Evolutionary conservation across 2,329 filamentous ascomycete genomes (phyloP).

Genomic region (Pseudophaeomoniella oleicola): DNA sequence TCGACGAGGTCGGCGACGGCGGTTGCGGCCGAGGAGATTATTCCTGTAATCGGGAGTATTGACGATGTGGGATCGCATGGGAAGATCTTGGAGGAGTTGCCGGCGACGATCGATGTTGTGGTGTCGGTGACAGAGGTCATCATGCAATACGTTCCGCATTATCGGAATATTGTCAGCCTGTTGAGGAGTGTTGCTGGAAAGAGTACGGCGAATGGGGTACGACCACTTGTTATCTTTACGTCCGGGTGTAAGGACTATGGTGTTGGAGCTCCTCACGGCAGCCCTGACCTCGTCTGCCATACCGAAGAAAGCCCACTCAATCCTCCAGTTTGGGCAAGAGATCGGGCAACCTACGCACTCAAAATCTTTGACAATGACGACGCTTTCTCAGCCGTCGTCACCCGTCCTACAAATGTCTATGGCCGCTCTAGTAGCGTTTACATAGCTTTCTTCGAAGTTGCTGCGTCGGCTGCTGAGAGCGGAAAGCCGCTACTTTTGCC

Average conservation of each 20-base stretch:
- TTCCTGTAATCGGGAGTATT: background rate
- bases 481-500: constrained; percentile 17
- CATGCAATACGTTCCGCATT: background rate
- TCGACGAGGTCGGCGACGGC: background rate
- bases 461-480: constrained; percentile 10
- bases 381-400: constrained; percentile 27
- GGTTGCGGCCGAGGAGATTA: background rate
- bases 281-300: constrained; percentile 24
- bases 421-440: constrained; percentile 32
- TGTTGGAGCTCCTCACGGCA: constrained; percentile 13
- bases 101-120: background rate
- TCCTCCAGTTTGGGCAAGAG: constrained; percentile 12
- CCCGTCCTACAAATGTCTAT: constrained; percentile 34
- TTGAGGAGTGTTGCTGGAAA: background rate
- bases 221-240: constrained; percentile 29
- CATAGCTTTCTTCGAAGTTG: constrained; percentile 22
- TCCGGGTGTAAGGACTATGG: constrained; percentile 40
- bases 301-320: constrained; percentile 27
- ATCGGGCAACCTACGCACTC: constrained; percentile 19
- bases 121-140: background rate
- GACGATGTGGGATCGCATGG: background rate
- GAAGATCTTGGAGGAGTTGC: background rate
- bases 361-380: constrained; percentile 23
- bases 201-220: background rate
- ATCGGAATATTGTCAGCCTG: background rate